A percentile compares a stretch with the other conserved stretches of the same genome.
These are phyloP conservation scores for Aechmea fasciata DNA, from an alignment of 176 grass and related monocot species.

Conservation along the genomic window DNA sequence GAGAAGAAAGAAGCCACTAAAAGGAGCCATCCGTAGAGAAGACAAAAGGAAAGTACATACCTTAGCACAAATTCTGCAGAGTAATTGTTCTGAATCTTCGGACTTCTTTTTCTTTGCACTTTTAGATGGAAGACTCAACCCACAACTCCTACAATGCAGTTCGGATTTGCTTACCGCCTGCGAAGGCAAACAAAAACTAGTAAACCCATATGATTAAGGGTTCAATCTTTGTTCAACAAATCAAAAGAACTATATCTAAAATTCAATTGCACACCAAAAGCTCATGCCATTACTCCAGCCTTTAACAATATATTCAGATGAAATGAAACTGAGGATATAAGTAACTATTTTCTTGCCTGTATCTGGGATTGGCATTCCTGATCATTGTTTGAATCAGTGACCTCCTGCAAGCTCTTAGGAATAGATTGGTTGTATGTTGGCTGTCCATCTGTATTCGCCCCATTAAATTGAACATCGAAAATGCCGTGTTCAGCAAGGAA, in stretches of 20 bases:
- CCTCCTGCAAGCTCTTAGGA: constrained; percentile 29
- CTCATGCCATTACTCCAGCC: background rate
- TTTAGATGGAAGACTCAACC: constrained; percentile 37
- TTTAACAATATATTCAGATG: background rate
- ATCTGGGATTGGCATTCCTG: constrained; percentile 56
- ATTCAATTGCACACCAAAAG: background rate
- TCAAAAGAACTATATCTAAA: background rate
- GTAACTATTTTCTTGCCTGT: constrained; percentile 30
- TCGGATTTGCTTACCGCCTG: constrained; percentile 40
- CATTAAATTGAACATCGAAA: constrained; percentile 37
- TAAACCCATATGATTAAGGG: constrained; percentile 10
- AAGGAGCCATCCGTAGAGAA: background rate
- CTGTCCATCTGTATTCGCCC: constrained; percentile 19
- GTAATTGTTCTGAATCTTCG: constrained; percentile 22
- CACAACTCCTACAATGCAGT: constrained; percentile 48
- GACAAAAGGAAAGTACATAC: constrained; percentile 10
- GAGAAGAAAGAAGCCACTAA: background rate
- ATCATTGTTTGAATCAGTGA: constrained; percentile 48
- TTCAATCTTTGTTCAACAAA: no score
- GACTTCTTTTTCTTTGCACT: constrained; percentile 55
- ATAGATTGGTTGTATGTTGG: constrained; percentile 30
- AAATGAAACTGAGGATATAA: background rate
- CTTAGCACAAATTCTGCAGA: constrained; percentile 70
- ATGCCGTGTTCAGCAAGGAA: constrained; percentile 68
- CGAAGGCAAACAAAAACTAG: background rate